Evolutionary conservation across 441 rosid species (phyloP), one percentile per base, ranked within the genome.

Genomic region (Pelargonium citronellum): DNA sequence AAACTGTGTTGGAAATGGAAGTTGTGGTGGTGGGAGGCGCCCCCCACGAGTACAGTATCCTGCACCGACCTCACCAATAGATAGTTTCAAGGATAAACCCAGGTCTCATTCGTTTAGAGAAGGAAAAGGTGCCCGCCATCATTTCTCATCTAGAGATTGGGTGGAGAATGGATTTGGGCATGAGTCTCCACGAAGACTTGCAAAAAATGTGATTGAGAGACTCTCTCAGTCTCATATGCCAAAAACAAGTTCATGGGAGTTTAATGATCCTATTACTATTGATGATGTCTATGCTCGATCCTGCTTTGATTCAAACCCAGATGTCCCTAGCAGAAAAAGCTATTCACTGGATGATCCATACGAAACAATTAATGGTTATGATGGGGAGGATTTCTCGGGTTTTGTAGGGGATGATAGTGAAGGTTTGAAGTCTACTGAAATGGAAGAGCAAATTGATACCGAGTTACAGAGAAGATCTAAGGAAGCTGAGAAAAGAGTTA

Each of bases 181-280:
- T 70, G 91, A 88, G 74, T 92, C 98, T 37, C 97, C 99, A 11
- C 74, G 86, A 72, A 86, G 84, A 63, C 82, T 89, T 79, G 99
- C 99, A 71, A 92, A 84, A 80, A 85, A 79, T 81, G 99, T 92
- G 67, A 79, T 95, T 49, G 95, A 89, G 80, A 89, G 89, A 77
- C 95, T 92, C 77, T 84, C 92, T 20, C 88, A 85, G 82, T 78
- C 82, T 51, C 81, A 74, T 75, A 83, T 74, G 62, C 84, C 83
- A 8, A 88, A 79, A 73, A 74, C 88, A 70, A 83, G 81, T 81
- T 78, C 81, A 20, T 83, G 81, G 72, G 82, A 82, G 27, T 77
- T 72, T 12, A 75, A 83, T 68, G 70, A 63, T 44, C 99, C 99
- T 2, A 88, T 90, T 75, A 90, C 98, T 51, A 73, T 87, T 67